phyloP scores from a whole-genome alignment of 2,329 filamentous ascomycete genomes.

The Aureobasidium subglaciale region DNA sequence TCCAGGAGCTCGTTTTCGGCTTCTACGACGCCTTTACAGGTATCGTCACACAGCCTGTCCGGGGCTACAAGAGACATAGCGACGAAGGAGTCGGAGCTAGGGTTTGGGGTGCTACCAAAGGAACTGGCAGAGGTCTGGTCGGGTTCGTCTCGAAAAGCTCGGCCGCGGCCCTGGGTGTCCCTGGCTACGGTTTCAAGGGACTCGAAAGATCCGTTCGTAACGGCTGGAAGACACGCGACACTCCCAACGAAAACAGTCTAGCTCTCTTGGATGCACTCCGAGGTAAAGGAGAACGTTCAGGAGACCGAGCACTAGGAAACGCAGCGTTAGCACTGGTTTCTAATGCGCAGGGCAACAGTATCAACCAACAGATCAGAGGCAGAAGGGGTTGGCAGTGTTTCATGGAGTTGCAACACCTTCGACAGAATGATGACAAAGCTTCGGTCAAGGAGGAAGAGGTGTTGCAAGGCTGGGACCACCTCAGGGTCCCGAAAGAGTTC shows the following conservation, averaged over 20 bases:
- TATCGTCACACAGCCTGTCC: conserved; percentile 60
- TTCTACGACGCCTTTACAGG: conserved; percentile 45
- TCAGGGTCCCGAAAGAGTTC: background rate
- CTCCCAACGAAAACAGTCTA: background rate
- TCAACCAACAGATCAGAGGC: background rate
- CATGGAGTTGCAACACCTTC: background rate
- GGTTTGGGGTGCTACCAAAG: background rate
- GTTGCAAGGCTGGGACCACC: background rate
- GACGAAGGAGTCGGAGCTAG: background rate
- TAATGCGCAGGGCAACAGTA: background rate
- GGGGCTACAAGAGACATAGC: conserved; percentile 10
- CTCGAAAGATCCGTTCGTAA: conserved; percentile 4
- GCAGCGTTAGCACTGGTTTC: background rate
- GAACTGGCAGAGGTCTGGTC: background rate
- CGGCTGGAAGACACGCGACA: conserved; percentile 1
- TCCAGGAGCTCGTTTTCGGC: conserved; percentile 10
- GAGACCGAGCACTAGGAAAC: background rate
- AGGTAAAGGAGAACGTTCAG: background rate
- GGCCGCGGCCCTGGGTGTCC: background rate
- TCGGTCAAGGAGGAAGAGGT: background rate
- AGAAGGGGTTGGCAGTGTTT: conserved; percentile 1
- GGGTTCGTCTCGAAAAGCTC: background rate
- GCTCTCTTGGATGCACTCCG: background rate
- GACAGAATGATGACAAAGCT: background rate
- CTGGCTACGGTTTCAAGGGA: conserved; percentile 9